Base-by-base conservation (phyloP, 2,329 filamentous ascomycete genomes). In the Diaporthe aspalathi region DNA sequence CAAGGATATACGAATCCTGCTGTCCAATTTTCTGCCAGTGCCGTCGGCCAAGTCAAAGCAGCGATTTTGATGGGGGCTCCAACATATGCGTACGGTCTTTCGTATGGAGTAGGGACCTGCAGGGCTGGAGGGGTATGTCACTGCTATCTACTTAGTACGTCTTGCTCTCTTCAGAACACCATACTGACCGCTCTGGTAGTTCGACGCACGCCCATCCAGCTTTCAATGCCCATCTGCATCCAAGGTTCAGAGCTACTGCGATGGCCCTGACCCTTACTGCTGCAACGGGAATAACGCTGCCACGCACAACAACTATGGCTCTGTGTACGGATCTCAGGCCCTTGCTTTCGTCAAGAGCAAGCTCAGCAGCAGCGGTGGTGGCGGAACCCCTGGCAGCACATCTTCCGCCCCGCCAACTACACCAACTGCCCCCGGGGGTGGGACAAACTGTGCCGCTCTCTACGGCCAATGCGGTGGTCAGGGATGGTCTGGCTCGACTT, bases 11-110 rank as follows among this genome's bases (percentile, higher is more conserved):
- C 81, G 1, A 83, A 83, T 57, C 83, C 85, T 1, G 81, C 82
- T 0, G 80, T 84, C 0, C 80, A 81, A 2, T 78, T 88, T 5
- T 82, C 81, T 2, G 81, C 84, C 0, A 82, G 81, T 7, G 87
- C 88, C 3, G 79, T 90, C 9, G 81, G 79, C 4, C 85, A 86
- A 76, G 86, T 92, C 75, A 90, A 90, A 79, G 90, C 88, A 0
- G 88, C 86, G 17, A 90, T 92, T 74, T 88, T 91, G 77, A 88
- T 91, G 85, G 90, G 90, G 8, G 86, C 90, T 75, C 91, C 91
- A 4, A 84, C 89, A 71, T 87, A 88, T 75, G 81, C 84, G 9
- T 78, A 80, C 7, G 89, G 89, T 0, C 79, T 90, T 40, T 77
- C 88, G 0, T 91, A 90, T 76, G 85, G 88, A 67, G 87, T 90